Base-by-base conservation (phyloP, 192 early-diverging fungal species). In the Thamnidium elegans region DNA sequence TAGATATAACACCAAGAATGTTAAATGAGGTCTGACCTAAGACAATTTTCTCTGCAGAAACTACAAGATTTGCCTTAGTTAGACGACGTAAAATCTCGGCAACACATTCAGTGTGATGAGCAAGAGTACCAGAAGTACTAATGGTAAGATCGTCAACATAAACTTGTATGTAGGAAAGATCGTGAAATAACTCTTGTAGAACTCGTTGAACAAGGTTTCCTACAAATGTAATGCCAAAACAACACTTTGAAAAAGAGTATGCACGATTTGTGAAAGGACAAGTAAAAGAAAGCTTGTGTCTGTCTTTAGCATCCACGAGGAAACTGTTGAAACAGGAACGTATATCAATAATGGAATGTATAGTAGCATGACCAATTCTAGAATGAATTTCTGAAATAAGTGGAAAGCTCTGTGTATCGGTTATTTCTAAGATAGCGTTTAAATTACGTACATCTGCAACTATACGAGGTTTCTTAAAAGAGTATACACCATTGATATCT, bases 191-290 rank as follows among this genome's bases (percentile, higher is more conserved):
- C 0, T 44, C 44, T 7, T 55, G 20, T 59, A 70, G 54, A 1
- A 62, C 68, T 2, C 67, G 3, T 50, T 75, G 68, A 26, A 70
- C 69, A 17, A 55, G 7, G 8, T 51, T 50, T 0, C 65, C 62
- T 0, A 74, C n/a, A 14, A 67, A 67, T 19, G 69, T 70, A 14
- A 75, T 20, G 4, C 73, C 73, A 50, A 70, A 70, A n/a, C n/a
- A n/a, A n/a, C n/a, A n/a, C n/a, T n/a, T n/a, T n/a, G n/a, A n/a
- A n/a, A n/a, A n/a, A n/a, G n/a, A n/a, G n/a, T n/a, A n/a, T n/a
- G n/a, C n/a, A n/a, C n/a, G n/a, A 1, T 68, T 65, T 30, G 63
- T 59, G 3, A 44, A 47, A 19, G n/a, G 11, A 19, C 20, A 26
- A 14, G 66, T 75, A 32, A 75, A 70, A 4, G 68, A 43, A 2